Percentiles rank a stretch among this genome's conserved stretches.
These are phyloP conservation scores for Eucalyptus erythrocorys DNA, from an alignment of 345 rosid species.

Conservation along the genomic window DNA sequence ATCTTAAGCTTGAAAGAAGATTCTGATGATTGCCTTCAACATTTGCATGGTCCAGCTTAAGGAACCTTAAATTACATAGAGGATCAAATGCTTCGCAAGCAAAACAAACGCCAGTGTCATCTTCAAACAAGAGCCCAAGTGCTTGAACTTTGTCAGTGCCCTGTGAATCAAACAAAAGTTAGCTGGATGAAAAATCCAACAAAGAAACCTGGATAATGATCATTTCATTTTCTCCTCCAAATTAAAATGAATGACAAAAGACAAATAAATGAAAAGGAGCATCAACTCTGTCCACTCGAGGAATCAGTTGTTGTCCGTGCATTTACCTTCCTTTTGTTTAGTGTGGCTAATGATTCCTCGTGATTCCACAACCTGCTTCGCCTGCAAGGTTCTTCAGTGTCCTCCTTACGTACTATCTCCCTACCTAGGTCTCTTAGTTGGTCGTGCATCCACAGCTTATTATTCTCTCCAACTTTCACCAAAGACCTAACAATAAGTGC, in stretches of 20 bases:
- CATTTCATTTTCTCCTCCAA: background rate
- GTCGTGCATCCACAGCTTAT: background rate
- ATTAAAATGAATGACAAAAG: too few relatives aligned
- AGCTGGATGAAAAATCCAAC: background rate
- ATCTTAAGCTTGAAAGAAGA: background rate
- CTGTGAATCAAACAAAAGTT: background rate
- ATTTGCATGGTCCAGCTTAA: background rate
- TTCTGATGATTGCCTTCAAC: background rate
- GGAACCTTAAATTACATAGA: background rate
- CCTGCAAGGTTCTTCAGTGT: background rate
- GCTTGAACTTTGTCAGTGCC: background rate
- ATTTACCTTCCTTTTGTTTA: background rate
- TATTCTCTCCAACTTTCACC: background rate
- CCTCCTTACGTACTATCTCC: background rate
- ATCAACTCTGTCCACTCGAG: background rate
- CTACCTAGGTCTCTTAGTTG: background rate
- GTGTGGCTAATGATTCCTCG: background rate
- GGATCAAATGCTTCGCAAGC: background rate
- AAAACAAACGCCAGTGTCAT: background rate
- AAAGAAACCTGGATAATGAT: too few relatives aligned
- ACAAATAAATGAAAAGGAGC: background rate
- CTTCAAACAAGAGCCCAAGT: background rate
- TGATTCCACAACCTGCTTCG: background rate
- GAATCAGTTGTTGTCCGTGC: background rate
- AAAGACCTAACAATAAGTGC: background rate